Evolutionary conservation across 1,284 basidiomycete genomes (phyloP).

Genomic region (Pseudozyma hubeiensis): DNA sequence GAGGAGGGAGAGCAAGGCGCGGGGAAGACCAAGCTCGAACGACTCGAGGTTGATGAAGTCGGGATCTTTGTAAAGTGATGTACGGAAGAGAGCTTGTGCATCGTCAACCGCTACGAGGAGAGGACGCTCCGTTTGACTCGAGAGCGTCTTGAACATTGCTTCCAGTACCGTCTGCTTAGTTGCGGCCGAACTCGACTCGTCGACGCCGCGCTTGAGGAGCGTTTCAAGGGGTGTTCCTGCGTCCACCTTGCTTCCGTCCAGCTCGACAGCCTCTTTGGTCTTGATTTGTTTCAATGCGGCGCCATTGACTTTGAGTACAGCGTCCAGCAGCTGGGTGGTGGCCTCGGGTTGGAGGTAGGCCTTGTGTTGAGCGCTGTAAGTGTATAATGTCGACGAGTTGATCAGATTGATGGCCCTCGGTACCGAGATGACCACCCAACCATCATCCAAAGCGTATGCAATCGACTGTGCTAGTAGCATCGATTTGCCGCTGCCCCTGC

Average conservation of each 20-base stretch:
- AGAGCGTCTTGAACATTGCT: conserved; percentile 76
- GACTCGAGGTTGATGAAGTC: conserved; percentile 79
- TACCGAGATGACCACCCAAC: conserved; percentile 90
- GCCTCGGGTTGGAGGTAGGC: conserved; percentile 81
- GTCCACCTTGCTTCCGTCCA: conserved; percentile 37
- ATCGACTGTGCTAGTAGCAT: conserved; percentile 83
- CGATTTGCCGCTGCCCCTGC: conserved; percentile 83
- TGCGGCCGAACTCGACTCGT: conserved; percentile 19
- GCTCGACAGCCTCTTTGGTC: conserved; percentile 18
- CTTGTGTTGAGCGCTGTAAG: conserved; percentile 80
- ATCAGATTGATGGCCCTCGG: conserved; percentile 82
- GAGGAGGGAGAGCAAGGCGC: conserved; percentile 67
- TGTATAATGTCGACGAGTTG: conserved; percentile 80
- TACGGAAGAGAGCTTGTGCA: conserved; percentile 82
- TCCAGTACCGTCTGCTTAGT: conserved; percentile 75
- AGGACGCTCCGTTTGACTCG: conserved; percentile 76
- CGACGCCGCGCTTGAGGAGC: conserved; percentile 36
- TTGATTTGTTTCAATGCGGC: conserved; percentile 33
- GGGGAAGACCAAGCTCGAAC: conserved; percentile 84
- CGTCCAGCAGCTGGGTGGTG: conserved; percentile 66
- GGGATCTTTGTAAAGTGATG: conserved; percentile 81
- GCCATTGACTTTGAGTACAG: conserved; percentile 68
- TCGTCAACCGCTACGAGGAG: conserved; percentile 89
- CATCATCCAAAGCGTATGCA: conserved; percentile 77
- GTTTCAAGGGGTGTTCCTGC: conserved; percentile 43